Evolutionary conservation across 768 basidiomycete species (phyloP).

Genomic region (Suillus bovinus): DNA sequence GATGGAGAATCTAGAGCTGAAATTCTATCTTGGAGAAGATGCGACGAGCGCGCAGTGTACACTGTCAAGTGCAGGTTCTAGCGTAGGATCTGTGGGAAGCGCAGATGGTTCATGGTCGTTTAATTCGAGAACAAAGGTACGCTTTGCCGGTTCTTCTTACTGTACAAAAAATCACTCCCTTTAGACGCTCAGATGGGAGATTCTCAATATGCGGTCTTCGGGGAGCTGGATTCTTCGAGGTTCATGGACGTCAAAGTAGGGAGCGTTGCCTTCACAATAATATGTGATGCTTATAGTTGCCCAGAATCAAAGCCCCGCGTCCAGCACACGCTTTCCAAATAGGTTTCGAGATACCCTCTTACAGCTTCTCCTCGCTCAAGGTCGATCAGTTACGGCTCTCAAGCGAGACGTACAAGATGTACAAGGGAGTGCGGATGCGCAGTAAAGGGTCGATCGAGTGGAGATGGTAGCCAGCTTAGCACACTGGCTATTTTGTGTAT

Average conservation of each 20-base stretch:
- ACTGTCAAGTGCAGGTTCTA: conserved; percentile 56
- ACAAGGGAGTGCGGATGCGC: conserved; percentile 82
- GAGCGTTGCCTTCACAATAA: conserved; percentile 9
- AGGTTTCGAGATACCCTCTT: conserved; percentile 64
- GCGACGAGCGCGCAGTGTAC: conserved; percentile 75
- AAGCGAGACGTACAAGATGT: conserved; percentile 85
- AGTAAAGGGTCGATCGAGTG: conserved; percentile 31
- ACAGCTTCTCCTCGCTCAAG: conserved; percentile 78
- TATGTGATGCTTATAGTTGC: conserved; percentile 23
- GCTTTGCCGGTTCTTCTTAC: neutral
- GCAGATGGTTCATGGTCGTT: conserved; percentile 77
- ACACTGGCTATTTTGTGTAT: neutral
- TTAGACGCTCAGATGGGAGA: conserved; percentile 81
- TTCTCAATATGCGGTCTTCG: conserved; percentile 64
- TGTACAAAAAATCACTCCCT: neutral
- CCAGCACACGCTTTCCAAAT: conserved; percentile 78
- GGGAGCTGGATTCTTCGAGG: conserved; percentile 75
- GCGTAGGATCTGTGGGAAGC: conserved; percentile 38
- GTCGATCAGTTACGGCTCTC: conserved; percentile 83
- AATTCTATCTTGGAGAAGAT: conserved; percentile 74
- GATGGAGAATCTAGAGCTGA: conserved; percentile 71
- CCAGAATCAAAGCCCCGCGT: conserved; percentile 46
- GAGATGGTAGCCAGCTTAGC: conserved; percentile 28
- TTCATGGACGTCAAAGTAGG: conserved; percentile 70
- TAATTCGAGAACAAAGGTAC: conserved; percentile 66